Conservation (phyloP, 345 rosid species). For the thale cress (Arabidopsis thaliana) region DNA sequence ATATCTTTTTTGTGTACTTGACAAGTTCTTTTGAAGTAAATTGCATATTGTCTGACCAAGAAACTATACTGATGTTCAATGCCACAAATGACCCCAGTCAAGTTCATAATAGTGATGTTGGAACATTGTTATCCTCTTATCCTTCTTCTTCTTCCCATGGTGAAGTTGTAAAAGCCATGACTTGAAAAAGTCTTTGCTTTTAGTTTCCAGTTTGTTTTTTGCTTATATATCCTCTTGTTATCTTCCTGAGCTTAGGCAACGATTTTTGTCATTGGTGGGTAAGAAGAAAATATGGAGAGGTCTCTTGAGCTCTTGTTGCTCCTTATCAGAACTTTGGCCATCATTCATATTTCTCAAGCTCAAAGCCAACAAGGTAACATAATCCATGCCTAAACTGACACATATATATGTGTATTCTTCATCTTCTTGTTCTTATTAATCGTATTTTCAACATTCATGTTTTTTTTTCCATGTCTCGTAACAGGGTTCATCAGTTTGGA, state of each 20-base stretch:
- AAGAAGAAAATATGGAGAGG: slow-evolving; percentile 27
- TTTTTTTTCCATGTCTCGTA: not conserved
- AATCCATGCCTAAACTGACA: too few species aligned
- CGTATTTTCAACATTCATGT: not conserved
- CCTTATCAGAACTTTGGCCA: not conserved
- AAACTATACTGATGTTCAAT: not conserved
- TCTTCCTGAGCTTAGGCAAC: not conserved
- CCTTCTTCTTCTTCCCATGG: not conserved
- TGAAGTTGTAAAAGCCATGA: slow-evolving; percentile 21
- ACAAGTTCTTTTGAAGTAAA: not conserved
- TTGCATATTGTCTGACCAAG: slow-evolving; percentile 1
- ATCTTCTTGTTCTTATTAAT: not conserved
- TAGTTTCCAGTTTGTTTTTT: not conserved
- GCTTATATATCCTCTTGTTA: slow-evolving; percentile 2
- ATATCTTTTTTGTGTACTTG: not conserved
- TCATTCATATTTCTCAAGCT: slow-evolving; percentile 33
- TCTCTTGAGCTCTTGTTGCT: slow-evolving; percentile 1
- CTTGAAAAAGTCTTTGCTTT: not conserved
- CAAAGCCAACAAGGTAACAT: slow-evolving; percentile 45
- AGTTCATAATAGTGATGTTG: not conserved
- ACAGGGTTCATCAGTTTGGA: slow-evolving; percentile 60
- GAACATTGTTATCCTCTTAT: slow-evolving; percentile 1
- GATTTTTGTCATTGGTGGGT: not conserved
- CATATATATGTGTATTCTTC: not conserved
- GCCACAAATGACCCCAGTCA: slow-evolving; percentile 15